Evolutionary conservation across 768 basidiomycete species (phyloP).

Genomic region (Cystofilobasidium macerans): DNA sequence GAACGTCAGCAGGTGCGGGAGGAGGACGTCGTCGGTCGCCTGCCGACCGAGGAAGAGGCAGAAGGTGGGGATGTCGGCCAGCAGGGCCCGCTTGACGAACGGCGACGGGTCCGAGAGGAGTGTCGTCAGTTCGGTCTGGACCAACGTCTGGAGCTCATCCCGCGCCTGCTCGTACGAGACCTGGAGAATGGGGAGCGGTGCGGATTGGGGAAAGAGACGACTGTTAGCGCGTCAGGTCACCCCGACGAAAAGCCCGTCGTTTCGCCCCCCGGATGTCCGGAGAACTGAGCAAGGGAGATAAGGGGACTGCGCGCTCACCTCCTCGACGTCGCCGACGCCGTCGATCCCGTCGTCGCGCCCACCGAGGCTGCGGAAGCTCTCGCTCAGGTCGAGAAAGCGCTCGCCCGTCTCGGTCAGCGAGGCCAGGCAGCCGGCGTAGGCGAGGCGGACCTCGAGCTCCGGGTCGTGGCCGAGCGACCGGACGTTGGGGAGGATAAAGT

Average conservation of each 20-base stretch:
- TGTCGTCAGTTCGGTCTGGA: slow-evolving; percentile 18
- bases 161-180: slow-evolving; percentile 18
- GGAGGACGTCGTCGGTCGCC: slow-evolving; percentile 82
- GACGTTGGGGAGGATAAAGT: slow-evolving; percentile 89
- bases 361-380: slow-evolving; percentile 17
- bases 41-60: slow-evolving; percentile 89
- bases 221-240: too few species aligned
- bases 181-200: too few species aligned
- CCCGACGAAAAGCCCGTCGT: too few species aligned
- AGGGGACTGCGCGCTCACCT: not conserved
- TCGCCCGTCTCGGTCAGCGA: slow-evolving; percentile 75
- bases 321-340: not conserved
- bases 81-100: slow-evolving; percentile 78
- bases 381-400: slow-evolving; percentile 75
- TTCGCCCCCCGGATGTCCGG: too few species aligned
- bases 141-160: slow-evolving; percentile 20
- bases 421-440: slow-evolving; percentile 74
- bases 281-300: not conserved
- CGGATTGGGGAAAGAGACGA: too few species aligned
- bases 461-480: slow-evolving; percentile 69
- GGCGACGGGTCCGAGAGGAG: slow-evolving; percentile 43
- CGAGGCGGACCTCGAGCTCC: slow-evolving; percentile 67
- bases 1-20: slow-evolving; percentile 61
- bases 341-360: slow-evolving; percentile 3
- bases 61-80: slow-evolving; percentile 73